Evolutionary conservation across 202 grass and related monocot species (phyloP).

Genomic region (Schoenoplectus tabernaemontani): DNA sequence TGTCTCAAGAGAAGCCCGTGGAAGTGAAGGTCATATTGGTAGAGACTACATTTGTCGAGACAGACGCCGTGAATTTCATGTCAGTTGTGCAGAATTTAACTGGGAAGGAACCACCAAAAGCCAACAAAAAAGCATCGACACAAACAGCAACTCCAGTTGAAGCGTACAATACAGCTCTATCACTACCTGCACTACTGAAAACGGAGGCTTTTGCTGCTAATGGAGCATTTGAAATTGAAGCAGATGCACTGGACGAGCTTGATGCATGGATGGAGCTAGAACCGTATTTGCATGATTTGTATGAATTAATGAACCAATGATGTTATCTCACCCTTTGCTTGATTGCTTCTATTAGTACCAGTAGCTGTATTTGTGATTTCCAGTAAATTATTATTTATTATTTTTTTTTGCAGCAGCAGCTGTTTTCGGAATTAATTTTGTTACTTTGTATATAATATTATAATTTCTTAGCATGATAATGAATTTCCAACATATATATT

Average conservation of each 20-base stretch:
- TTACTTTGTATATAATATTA: neutral
- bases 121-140: neutral
- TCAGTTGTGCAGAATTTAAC: conserved; percentile 71
- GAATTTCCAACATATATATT: neutral
- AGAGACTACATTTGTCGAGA: conserved; percentile 54
- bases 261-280: neutral
- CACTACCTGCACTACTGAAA: neutral
- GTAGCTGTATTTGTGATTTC: no score
- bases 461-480: neutral
- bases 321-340: neutral
- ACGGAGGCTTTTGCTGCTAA: neutral
- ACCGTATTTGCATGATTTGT: conserved; percentile 6
- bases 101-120: conserved; percentile 26
- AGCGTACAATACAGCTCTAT: neutral
- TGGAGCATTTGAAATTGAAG: neutral
- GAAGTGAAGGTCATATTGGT: conserved; percentile 58
- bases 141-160: neutral
- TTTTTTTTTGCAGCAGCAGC: no score
- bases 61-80: conserved; percentile 65
- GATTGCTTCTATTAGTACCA: no score
- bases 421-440: no score
- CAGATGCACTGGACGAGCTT: neutral
- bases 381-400: no score
- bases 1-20: neutral
- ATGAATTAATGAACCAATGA: neutral